Conservation (phyloP, 768 basidiomycete species). For the Clavaria fumosa region DNA sequence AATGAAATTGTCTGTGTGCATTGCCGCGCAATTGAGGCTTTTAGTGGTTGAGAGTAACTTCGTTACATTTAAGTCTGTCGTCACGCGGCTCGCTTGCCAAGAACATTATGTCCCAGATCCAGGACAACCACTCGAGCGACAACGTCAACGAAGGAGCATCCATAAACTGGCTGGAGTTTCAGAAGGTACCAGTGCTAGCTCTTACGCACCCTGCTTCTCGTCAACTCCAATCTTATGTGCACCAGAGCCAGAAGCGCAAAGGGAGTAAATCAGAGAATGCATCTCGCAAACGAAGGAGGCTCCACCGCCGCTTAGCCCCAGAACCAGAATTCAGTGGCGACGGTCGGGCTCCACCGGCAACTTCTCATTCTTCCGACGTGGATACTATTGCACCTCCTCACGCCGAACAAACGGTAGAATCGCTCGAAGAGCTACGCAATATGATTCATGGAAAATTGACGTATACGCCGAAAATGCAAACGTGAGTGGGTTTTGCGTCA, state of each 20-base stretch:
- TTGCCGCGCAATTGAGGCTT: no score
- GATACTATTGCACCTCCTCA: not conserved
- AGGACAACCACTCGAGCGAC: no score
- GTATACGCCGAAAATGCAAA: conserved; percentile 24
- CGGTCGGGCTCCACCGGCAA: not conserved
- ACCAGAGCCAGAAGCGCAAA: not conserved
- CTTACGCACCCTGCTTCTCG: not conserved
- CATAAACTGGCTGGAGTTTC: not conserved
- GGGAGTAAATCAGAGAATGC: not conserved
- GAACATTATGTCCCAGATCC: no score
- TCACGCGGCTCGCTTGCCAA: no score
- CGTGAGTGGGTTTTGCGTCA: conserved; percentile 22
- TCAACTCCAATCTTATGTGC: not conserved
- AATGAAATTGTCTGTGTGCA: no score
- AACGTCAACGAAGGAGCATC: not conserved
- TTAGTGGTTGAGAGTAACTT: no score
- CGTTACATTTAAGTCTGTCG: no score
- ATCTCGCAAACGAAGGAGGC: conserved; percentile 4
- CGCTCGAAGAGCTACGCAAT: conserved; percentile 26
- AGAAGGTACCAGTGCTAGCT: not conserved
- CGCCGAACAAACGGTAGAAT: conserved; percentile 26
- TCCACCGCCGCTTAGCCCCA: no score
- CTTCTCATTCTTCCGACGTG: not conserved
- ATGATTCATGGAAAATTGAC: conserved; percentile 38
- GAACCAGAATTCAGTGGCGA: no score